phyloP scores from a whole-genome alignment of 176 grass and related monocot species.

The Bonia amplexicaulis region DNA sequence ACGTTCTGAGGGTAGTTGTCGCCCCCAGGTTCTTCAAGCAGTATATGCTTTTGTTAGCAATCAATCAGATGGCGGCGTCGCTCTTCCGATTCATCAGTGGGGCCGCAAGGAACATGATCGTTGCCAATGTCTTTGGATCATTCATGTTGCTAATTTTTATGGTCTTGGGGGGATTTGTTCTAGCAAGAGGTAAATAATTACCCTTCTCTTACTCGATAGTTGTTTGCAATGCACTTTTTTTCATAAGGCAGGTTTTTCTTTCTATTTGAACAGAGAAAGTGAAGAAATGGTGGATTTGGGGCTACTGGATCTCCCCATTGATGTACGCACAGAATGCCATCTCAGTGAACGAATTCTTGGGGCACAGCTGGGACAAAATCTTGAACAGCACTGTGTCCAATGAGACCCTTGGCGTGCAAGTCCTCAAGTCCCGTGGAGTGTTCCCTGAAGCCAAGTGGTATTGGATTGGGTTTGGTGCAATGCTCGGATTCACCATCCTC shows the following conservation, averaged over 20 bases:
- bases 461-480: constrained; percentile 76
- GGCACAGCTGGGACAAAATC: constrained; percentile 73
- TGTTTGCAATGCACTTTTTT: not conserved
- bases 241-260: not conserved
- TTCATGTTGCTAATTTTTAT: constrained; percentile 65
- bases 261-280: constrained; percentile 50
- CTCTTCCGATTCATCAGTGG: constrained; percentile 78
- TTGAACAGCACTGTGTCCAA: constrained; percentile 1
- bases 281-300: constrained; percentile 99
- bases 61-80: constrained; percentile 69
- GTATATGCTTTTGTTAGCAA: constrained; percentile 53
- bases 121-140: constrained; percentile 73
- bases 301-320: constrained; percentile 93
- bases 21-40: constrained; percentile 76
- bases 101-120: constrained; percentile 53
- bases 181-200: constrained; percentile 53
- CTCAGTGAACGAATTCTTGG: constrained; percentile 73
- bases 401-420: constrained; percentile 49
- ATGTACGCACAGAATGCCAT: constrained; percentile 90
- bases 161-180: constrained; percentile 74
- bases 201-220: not conserved
- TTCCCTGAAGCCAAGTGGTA: constrained; percentile 95
- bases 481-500: constrained; percentile 66
- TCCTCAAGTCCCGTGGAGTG: constrained; percentile 59
- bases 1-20: constrained; percentile 18